Base-by-base conservation (phyloP, 495 filamentous ascomycete genomes). In the Neurospora sp. region DNA sequence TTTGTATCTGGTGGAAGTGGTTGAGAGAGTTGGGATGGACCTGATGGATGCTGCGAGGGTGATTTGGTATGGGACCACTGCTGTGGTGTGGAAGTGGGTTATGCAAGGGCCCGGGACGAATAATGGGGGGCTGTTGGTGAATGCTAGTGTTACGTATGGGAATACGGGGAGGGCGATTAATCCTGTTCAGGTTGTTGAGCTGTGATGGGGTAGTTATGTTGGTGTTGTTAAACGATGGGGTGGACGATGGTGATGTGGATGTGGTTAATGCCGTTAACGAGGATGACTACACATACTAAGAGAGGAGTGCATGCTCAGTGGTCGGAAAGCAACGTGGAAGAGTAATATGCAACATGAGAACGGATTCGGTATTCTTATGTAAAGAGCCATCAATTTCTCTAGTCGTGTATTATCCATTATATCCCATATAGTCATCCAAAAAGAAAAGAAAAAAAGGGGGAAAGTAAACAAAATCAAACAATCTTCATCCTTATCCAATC, bases 81-180 rank as follows among this genome's bases (percentile, higher is more conserved):
- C 87, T 9, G 81, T 96, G 18, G 71, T 94, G 12, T 96, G 93
- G 92, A 88, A 90, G 71, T 93, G 92, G 90, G 71, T 87, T 14
- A 86, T 87, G 85, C 77, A 82, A 0, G 85, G 85, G 7, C 82
- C 84, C 2, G 89, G 87, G 38, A 88, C 91, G 1, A 88, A 89
- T 77, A 84, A 82, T 61, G 88, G 87, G 27, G 85, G 84, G 0
- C 79, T 93, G 77, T 84, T 96, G 87, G 87, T 95, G 10, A 96
- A 96, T 82, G 93, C 93, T 3, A 87, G 92, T 1, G 87, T 92
- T 76, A 91, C 91, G 84, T 88, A 91, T 79, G 85, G 87, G 14
- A 88, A 87, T 70, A 91, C 88, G 11, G 91, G 90, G 5, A 86
- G 85, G 75, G 78, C 96, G 73, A 82, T 84, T 16, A 94, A 92